Base-by-base conservation (phyloP, 495 filamentous ascomycete species). In the Articulospora tetracladia region DNA sequence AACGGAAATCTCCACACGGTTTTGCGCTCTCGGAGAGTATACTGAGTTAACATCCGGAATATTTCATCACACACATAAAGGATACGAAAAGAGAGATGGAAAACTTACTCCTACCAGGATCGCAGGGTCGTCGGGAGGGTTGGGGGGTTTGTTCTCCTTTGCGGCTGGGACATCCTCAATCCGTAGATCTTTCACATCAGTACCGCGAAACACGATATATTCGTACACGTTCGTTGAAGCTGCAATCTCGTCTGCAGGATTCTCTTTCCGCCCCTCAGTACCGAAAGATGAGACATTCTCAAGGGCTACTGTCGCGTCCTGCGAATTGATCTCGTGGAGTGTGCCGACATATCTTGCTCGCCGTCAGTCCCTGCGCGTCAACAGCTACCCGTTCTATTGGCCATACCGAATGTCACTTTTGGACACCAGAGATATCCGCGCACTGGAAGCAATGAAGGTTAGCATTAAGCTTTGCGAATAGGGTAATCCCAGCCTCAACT, bases 131-230 rank as follows among this genome's bases (percentile, higher is more conserved):
- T 97, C 87, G 17, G 92, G 93, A 63, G 96, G 83, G 65, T 85
- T 83, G 22, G 89, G 90, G 47, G 86, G 83, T 67, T 87, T 78
- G 63, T 84, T 85, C 70, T 94, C 87, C 71, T 92, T 88, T 26
- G 72, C 70, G 28, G 73, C 64, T 7, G 88, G 84, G 39, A 83
- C 79, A 64, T 94, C 86, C 61, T 95, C 92, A 66, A 99, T 90
- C 58, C 89, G 87, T 66, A 99, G 83, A 71, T 99, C 93, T 76
- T 98, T 98, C 69, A 99, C 94, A 80, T 99, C 94, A 72, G 92
- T 97, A 55, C 95, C 94, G 49, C 93, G 90, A 72, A 99, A 99
- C 60, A 99, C 93, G 68, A 99, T 97, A 79, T 99, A 98, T 70
- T 98, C 95, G 77, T 97, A 99, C 66, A 97, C 77, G 64, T 86